A percentile compares a stretch with the other conserved stretches of the same genome.
phyloP scores from a whole-genome alignment of 2,329 filamentous ascomycete species.

The Saccharata proteae region DNA sequence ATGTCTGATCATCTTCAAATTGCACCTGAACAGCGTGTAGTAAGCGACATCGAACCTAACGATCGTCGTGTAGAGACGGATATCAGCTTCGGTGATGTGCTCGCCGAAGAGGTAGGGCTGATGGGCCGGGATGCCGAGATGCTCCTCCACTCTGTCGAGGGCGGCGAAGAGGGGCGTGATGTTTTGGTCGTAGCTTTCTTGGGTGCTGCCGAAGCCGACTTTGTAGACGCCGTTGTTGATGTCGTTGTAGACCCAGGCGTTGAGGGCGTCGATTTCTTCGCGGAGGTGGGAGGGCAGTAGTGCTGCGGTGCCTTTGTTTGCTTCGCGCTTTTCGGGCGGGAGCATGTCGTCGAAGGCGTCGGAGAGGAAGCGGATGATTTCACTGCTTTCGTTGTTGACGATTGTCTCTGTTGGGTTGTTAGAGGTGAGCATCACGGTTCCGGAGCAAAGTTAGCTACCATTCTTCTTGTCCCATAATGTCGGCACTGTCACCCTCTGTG shows the following conservation, averaged over 20 bases:
- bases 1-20: slow-evolving; percentile 49
- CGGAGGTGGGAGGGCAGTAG: slow-evolving; percentile 56
- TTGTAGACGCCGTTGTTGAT: slow-evolving; percentile 45
- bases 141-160: slow-evolving; percentile 63
- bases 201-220: slow-evolving; percentile 69
- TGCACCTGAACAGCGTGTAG: slow-evolving; percentile 75
- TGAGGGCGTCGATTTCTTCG: slow-evolving; percentile 58
- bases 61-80: slow-evolving; percentile 46
- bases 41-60: slow-evolving; percentile 38
- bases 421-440: slow-evolving; percentile 5
- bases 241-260: slow-evolving; percentile 65
- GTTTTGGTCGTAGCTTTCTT: slow-evolving; percentile 69
- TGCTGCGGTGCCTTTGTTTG: slow-evolving; percentile 43
- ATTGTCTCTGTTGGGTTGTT: slow-evolving; percentile 14
- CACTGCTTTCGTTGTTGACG: slow-evolving; percentile 22
- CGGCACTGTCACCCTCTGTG: slow-evolving; percentile 78
- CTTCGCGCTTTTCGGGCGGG: slow-evolving; percentile 41
- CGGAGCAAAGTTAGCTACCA: slow-evolving; percentile 9
- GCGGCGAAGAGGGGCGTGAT: slow-evolving; percentile 60
- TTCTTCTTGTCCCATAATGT: slow-evolving; percentile 60
- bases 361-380: slow-evolving; percentile 23
- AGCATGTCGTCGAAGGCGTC: slow-evolving; percentile 18
- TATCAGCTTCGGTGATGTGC: slow-evolving; percentile 67
- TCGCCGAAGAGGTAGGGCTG: slow-evolving; percentile 63
- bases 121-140: slow-evolving; percentile 40